A percentile compares a stretch with the other conserved stretches of the same genome.
Evolutionary conservation across 1,284 basidiomycete species (phyloP).

Genomic region (Marasmius oreades): DNA sequence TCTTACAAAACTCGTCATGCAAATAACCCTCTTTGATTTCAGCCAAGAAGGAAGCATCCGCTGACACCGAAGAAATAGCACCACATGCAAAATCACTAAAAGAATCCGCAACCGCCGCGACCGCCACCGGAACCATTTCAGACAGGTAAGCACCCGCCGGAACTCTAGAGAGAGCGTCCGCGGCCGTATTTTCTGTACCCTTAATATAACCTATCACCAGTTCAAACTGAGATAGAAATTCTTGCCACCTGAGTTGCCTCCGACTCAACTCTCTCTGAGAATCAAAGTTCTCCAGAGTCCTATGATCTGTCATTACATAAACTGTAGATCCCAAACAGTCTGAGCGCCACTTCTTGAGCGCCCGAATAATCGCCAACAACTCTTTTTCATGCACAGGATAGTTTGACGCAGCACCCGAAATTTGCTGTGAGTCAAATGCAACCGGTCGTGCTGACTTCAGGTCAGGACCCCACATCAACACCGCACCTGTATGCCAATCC

Average conservation of each 20-base stretch:
- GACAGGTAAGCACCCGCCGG: background rate
- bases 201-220: conserved; percentile 28
- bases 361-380: conserved; percentile 29
- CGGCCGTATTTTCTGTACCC: too few species aligned
- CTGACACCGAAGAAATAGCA: background rate
- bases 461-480: conserved; percentile 27
- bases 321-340: conserved; percentile 31
- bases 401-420: conserved; percentile 30
- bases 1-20: background rate
- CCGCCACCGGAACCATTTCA: background rate
- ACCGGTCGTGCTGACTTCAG: conserved; percentile 29
- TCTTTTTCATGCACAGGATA: too few species aligned
- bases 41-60: conserved; percentile 18
- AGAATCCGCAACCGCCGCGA: background rate
- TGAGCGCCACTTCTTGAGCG: conserved; percentile 30
- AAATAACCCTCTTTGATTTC: background rate
- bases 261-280: conserved; percentile 31
- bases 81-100: background rate
- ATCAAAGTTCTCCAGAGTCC: conserved; percentile 32
- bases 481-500: conserved; percentile 27
- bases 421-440: conserved; percentile 28
- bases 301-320: conserved; percentile 34
- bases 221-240: conserved; percentile 33
- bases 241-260: conserved; percentile 32
- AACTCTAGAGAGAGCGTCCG: conserved; percentile 4